phyloP scores from a whole-genome alignment of 2,329 filamentous ascomycete genomes.

The Thelonectria rubi region DNA sequence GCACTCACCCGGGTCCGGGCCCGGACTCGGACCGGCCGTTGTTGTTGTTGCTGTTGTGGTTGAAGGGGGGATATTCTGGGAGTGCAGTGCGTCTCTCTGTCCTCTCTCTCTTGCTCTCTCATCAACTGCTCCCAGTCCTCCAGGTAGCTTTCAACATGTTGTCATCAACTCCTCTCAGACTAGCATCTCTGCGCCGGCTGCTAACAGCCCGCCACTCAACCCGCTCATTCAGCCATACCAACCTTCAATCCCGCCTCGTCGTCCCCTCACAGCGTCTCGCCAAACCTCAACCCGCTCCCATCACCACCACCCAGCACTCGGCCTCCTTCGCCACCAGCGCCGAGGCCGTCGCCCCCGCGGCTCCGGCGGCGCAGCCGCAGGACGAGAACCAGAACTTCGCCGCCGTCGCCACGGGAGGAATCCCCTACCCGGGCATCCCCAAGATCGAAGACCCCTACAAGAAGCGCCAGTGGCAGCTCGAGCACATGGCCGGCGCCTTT shows the following conservation, averaged over 20 bases:
- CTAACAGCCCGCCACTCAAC: slow-evolving; percentile 17
- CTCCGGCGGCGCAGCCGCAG: not conserved
- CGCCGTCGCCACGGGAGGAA: slow-evolving; percentile 43
- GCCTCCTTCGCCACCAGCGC: slow-evolving; percentile 36
- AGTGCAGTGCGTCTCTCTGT: not conserved
- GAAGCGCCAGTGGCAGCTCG: slow-evolving; percentile 48
- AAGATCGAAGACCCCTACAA: slow-evolving; percentile 59
- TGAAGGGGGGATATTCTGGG: not conserved
- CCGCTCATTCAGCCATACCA: slow-evolving; percentile 29
- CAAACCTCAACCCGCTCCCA: not conserved
- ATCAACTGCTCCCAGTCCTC: not conserved
- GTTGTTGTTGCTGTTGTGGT: not conserved
- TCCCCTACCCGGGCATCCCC: slow-evolving; percentile 61
- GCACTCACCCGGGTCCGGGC: slow-evolving; percentile 11
- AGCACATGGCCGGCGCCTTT: slow-evolving; percentile 58
- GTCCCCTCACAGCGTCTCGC: slow-evolving; percentile 15
- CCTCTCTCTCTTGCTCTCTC: not conserved
- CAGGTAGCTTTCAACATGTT: slow-evolving; percentile 26
- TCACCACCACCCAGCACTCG: slow-evolving; percentile 1
- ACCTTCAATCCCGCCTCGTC: slow-evolving; percentile 1
- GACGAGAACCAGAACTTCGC: slow-evolving; percentile 38
- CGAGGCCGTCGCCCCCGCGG: slow-evolving; percentile 26
- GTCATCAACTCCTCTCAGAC: slow-evolving; percentile 15
- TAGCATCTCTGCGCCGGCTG: slow-evolving; percentile 25
- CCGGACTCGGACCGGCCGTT: slow-evolving; percentile 14